Evolutionary conservation across 2,329 filamentous ascomycete species (phyloP).

Genomic region (Alternaria arborescens): DNA sequence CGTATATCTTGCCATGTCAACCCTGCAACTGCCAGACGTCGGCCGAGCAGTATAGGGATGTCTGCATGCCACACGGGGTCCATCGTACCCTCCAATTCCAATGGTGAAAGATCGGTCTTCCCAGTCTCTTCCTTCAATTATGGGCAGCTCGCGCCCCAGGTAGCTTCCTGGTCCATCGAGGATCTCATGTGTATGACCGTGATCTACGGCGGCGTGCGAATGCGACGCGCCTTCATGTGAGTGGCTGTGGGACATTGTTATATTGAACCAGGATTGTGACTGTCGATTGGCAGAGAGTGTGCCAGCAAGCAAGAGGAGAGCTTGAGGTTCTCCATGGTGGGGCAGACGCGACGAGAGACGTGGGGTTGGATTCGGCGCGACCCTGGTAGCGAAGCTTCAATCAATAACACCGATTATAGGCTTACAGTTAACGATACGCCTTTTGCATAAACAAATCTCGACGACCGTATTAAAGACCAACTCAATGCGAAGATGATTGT

Average conservation of each 20-base stretch:
- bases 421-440: conserved; percentile 5
- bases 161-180: conserved; percentile 93
- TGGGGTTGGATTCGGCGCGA: conserved; percentile 22
- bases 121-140: conserved; percentile 88
- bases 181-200: conserved; percentile 96
- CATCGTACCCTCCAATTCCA: conserved; percentile 90
- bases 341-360: conserved; percentile 24
- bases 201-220: conserved; percentile 66
- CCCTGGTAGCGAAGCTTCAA: conserved; percentile 12
- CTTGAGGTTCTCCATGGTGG: conserved; percentile 28
- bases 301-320: conserved; percentile 6
- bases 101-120: conserved; percentile 90
- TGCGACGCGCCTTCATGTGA: conserved; percentile 56
- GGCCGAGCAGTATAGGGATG: neutral
- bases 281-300: neutral
- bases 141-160: conserved; percentile 88
- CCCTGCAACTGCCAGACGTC: neutral
- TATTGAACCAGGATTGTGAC: neutral
- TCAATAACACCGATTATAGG: conserved; percentile 11
- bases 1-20: conserved; percentile 6
- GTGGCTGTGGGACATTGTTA: conserved; percentile 44
- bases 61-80: neutral
- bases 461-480: conserved; percentile 10
- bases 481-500: conserved; percentile 19
- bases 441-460: conserved; percentile 9